Base-by-base conservation (phyloP, 2,329 filamentous ascomycete species). In the Pyrenochaeta sp. region DNA sequence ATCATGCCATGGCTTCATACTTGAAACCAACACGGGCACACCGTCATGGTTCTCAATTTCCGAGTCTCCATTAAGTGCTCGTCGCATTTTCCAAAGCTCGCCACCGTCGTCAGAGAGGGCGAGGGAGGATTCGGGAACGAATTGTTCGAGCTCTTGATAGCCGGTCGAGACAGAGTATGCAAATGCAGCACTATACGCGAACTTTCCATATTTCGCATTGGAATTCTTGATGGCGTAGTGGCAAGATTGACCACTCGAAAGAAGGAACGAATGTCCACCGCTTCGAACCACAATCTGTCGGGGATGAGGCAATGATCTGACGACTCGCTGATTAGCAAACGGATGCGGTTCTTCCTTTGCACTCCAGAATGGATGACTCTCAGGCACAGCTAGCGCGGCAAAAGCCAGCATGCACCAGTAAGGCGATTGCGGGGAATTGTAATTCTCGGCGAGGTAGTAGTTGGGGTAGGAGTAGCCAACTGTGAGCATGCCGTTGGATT, bases 321-420 rank as follows among this genome's bases (percentile, higher is more conserved):
- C 71, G n/a, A 80, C 78, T 1, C 85, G 83, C n/a, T 90, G 77
- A 7, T 80, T 77, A 1, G 78, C 71, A 43, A 80, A 82, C 2
- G 85, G 83, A 45, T 83, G 82, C 4, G 83, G 77, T 61, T 91
- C 85, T 66, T 92, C 90, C 37, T 82, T 68, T 0, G 86, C 85
- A 1, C 85, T 83, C 90, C 90, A 93, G 77, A 93, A 92, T 0
- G 89, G 88, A 71, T 92, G 90, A 1, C 81, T 78, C 42, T 85
- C 83, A 0, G 90, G 85, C 11, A 91, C 82, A 1, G 88, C 89
- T 2, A 93, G 80, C 45, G 88, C 88, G 39, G 90, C 89, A 68
- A 93, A 93, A 1, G 89, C 86, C 18, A 92, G 79, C 75, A 90
- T 92, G 46, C 88, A 89, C 90, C 90, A 93, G 73, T 92, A 92